Base-by-base conservation (phyloP, 1,139 yeast species). In the Candida albicans region DNA sequence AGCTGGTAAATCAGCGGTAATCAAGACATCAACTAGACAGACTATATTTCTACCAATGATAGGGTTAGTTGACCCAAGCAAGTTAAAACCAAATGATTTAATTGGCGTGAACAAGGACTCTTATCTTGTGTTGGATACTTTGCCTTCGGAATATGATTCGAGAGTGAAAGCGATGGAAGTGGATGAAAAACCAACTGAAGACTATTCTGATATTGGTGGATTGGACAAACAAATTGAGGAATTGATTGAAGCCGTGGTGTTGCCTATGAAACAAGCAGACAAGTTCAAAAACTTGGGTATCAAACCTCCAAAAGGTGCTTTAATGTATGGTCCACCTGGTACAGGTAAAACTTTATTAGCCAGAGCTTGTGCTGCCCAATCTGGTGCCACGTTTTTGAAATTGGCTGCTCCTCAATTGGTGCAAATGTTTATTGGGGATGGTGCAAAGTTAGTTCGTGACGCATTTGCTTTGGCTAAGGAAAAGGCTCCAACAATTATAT, bases 281-380 rank as follows among this genome's bases (percentile, higher is more conserved):
- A 93, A 93, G 69, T 95, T 93, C 72, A 87, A 87, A 61, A 84
- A 81, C 45, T 75, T 93, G 66, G 97, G 98, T 42, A 90, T 93
- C 58, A 91, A 88, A 65, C 95, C 99, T 5, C 99, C 99, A 48
- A 93, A 93, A 67, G 99, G 99, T 56, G 99, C 98, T 0, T 75
- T 93, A 48, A 93, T 93, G 99, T 93, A 93, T 64, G 99, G 99
- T 8, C 99, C 99, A 13, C 99, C 99, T 41, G 99, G 99, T 61
- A 93, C 99, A 1, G 99, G 99, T 65, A 93, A 93, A 68, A 93
- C 99, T 1, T 75, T 93, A 51, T 76, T 93, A 54, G 99, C 99
- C 5, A 81, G 99, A 64, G 99, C 99, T 1, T 93, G 99, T 79
- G 99, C 99, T 11, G 99, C 99, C 5, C 98, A 93, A 66, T 87